Percentiles rank a stretch among this genome's conserved stretches.
phyloP scores from a whole-genome alignment of 371 early-diverging fungal genomes.

The Syncephalis plumigaleata region DNA sequence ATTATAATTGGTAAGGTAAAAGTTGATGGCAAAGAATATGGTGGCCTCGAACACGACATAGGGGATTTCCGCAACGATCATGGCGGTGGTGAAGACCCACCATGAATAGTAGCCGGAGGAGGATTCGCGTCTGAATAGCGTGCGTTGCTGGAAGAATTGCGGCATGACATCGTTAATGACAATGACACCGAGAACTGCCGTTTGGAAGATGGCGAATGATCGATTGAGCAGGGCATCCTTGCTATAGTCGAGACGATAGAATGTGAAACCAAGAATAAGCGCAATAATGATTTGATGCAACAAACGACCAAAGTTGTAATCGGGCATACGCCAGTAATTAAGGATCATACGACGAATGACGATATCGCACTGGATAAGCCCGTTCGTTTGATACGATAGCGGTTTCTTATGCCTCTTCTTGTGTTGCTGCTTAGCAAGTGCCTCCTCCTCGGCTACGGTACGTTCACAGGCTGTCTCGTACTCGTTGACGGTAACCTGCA shows the following conservation, averaged over 20 bases:
- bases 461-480: slow-evolving; percentile 2
- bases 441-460: neutral
- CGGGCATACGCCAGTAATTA: slow-evolving; percentile 43
- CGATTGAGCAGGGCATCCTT: slow-evolving; percentile 46
- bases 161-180: slow-evolving; percentile 56
- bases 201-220: slow-evolving; percentile 53
- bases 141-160: slow-evolving; percentile 48
- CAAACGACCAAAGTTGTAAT: slow-evolving; percentile 45
- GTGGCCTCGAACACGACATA: slow-evolving; percentile 30
- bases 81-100: slow-evolving; percentile 36
- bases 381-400: slow-evolving; percentile 11
- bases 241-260: slow-evolving; percentile 33
- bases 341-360: slow-evolving; percentile 43
- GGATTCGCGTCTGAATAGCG: slow-evolving; percentile 50
- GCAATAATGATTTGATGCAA: slow-evolving; percentile 28
- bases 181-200: slow-evolving; percentile 38
- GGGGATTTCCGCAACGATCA: slow-evolving; percentile 39
- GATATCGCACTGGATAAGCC: slow-evolving; percentile 20
- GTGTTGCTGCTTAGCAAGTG: neutral
- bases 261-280: slow-evolving; percentile 58
- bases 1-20: slow-evolving; percentile 39
- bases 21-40: slow-evolving; percentile 49
- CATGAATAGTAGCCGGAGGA: slow-evolving; percentile 55
- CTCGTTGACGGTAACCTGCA: slow-evolving; percentile 8
- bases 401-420: slow-evolving; percentile 1